A percentile compares a stretch with the other conserved stretches of the same genome.
Conservation (phyloP, 2,329 filamentous ascomycete species). For the Ciborinia camelliae region DNA sequence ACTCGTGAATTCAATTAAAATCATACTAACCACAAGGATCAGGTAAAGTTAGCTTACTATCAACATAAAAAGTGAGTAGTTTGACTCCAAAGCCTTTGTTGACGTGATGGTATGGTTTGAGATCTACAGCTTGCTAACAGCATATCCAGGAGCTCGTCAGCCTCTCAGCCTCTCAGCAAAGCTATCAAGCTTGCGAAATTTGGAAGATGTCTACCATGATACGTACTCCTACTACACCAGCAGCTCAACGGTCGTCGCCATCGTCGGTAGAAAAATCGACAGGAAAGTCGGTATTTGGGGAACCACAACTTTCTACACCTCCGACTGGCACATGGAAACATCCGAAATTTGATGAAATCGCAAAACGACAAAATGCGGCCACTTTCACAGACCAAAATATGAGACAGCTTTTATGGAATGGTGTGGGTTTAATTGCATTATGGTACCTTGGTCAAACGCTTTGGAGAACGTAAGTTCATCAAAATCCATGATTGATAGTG, state of each 20-base stretch:
- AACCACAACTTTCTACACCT: conserved; percentile 13
- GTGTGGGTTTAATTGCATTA: conserved; percentile 49
- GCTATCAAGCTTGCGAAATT: not conserved
- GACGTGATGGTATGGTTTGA: not conserved
- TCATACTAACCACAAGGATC: conserved; percentile 33
- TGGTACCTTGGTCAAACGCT: conserved; percentile 44
- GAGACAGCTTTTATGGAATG: conserved; percentile 66
- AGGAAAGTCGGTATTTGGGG: conserved; percentile 4
- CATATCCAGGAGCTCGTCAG: not conserved
- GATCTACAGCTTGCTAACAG: not conserved
- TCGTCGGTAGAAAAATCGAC: conserved; percentile 7
- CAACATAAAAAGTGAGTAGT: not conserved
- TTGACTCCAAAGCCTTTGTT: not conserved
- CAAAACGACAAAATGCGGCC: conserved; percentile 71
- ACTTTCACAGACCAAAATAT: conserved; percentile 78
- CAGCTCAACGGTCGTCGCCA: conserved; percentile 9
- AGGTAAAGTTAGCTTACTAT: not conserved
- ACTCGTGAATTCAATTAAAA: conserved; percentile 3
- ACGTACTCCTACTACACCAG: conserved; percentile 32
- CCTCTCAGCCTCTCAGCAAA: not conserved
- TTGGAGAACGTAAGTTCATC: conserved; percentile 28
- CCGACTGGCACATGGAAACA: conserved; percentile 80
- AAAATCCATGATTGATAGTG: not conserved
- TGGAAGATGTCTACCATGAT: conserved; percentile 30
- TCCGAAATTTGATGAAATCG: conserved; percentile 83